Conservation (phyloP, 1,139 yeast species). For the Meyerozyma smithsonii region DNA sequence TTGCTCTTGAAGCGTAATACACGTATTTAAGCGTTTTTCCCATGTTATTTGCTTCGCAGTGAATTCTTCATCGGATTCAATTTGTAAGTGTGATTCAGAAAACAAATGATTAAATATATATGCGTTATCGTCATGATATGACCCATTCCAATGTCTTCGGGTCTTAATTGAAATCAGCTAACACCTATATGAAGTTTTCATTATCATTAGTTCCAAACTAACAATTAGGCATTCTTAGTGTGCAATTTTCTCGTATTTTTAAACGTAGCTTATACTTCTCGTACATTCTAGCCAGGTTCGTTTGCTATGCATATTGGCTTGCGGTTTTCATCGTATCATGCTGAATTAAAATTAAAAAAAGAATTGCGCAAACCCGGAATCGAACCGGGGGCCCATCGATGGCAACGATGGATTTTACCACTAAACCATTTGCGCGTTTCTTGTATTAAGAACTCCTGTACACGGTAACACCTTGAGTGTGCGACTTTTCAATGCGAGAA, state of each 20-base stretch:
- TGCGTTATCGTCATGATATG: constrained; percentile 4
- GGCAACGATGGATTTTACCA: constrained; percentile 4
- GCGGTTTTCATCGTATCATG: not conserved
- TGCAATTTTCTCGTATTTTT: not conserved
- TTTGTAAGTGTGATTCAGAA: constrained; percentile 1
- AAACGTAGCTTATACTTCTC: no score
- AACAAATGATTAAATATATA: constrained; percentile 3
- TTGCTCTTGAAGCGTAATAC: no score
- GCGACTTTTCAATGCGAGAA: no score
- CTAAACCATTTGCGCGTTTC: constrained; percentile 3
- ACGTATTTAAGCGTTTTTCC: no score
- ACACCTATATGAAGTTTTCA: constrained; percentile 4
- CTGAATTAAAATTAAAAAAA: not conserved
- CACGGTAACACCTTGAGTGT: not conserved
- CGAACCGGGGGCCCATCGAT: constrained; percentile 4
- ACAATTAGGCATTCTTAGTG: not conserved
- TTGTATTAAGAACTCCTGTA: not conserved
- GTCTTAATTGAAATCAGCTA: constrained; percentile 1
- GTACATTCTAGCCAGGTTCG: no score
- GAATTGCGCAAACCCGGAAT: constrained; percentile 3
- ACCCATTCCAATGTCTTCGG: constrained; percentile 3
- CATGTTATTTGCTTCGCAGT: no score
- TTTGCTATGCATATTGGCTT: no score
- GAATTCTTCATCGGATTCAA: not conserved
- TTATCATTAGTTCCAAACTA: not conserved